A percentile compares a stretch with the other conserved stretches of the same genome.
These are phyloP conservation scores for Collybia nuda DNA, from an alignment of 768 basidiomycete genomes.

Conservation along the genomic window DNA sequence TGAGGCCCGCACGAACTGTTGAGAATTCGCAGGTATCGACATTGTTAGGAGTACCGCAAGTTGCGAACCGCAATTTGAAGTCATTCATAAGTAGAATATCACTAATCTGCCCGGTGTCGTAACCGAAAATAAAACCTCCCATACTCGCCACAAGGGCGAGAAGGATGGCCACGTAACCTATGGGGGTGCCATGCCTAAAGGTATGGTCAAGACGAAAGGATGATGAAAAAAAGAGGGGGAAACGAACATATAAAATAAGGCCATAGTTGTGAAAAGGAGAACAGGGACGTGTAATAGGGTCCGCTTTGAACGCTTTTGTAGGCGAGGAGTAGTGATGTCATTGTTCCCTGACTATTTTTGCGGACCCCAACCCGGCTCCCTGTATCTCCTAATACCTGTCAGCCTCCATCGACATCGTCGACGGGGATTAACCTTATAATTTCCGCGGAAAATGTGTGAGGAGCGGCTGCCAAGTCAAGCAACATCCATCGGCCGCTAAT, in stretches of 20 bases:
- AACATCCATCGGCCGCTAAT: too few relatives aligned
- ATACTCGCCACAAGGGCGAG: constrained; percentile 68
- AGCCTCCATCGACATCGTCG: too few relatives aligned
- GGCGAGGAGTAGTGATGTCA: too few relatives aligned
- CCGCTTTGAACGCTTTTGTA: too few relatives aligned
- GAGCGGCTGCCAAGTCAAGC: too few relatives aligned
- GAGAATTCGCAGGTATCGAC: constrained; percentile 50
- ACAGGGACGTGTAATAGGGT: too few relatives aligned
- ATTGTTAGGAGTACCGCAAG: constrained; percentile 39
- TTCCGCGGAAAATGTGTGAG: too few relatives aligned
- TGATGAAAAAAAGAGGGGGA: neutral
- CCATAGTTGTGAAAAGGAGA: constrained; percentile 7
- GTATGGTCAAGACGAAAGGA: neutral
- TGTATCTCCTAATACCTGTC: too few relatives aligned
- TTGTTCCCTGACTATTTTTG: too few relatives aligned
- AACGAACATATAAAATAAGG: constrained; percentile 17
- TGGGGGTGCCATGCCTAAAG: constrained; percentile 55
- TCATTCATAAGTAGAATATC: constrained; percentile 75
- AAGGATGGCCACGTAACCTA: constrained; percentile 62
- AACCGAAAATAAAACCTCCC: constrained; percentile 70
- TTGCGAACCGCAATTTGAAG: constrained; percentile 63
- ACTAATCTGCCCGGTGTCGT: constrained; percentile 78
- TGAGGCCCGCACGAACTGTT: constrained; percentile 59
- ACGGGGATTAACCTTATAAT: too few relatives aligned
- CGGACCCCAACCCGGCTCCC: too few relatives aligned